A percentile compares a stretch with the other conserved stretches of the same genome.
These are phyloP conservation scores for Saccharomycopsis amapae DNA, from an alignment of 805 yeast species.

Conservation along the genomic window DNA sequence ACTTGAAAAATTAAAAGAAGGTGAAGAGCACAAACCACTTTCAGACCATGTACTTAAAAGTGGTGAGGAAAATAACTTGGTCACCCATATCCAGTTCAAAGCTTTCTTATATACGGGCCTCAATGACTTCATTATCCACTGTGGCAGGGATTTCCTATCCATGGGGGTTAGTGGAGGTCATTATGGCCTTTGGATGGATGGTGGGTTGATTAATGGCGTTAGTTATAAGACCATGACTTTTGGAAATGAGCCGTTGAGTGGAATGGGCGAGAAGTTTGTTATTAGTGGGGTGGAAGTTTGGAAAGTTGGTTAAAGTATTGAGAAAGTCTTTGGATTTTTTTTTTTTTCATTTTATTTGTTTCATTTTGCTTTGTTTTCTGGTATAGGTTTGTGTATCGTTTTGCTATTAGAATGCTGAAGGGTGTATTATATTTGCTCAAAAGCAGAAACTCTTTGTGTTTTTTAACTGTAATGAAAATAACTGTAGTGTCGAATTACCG, in stretches of 20 bases:
- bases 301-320: conserved; percentile 16
- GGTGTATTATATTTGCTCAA: no score
- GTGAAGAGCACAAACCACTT: not conserved
- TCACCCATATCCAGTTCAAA: conserved; percentile 51
- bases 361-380: not conserved
- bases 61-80: conserved; percentile 15
- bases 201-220: conserved; percentile 66
- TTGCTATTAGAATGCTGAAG: no score
- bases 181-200: conserved; percentile 86
- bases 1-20: no score
- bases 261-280: conserved; percentile 52
- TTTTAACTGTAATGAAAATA: no score
- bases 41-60: conserved; percentile 16
- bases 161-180: conserved; percentile 92
- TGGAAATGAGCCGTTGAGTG: conserved; percentile 77
- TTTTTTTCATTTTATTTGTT: no score
- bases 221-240: conserved; percentile 75
- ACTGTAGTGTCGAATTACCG: no score
- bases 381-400: not conserved
- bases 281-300: conserved; percentile 19
- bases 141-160: conserved; percentile 69
- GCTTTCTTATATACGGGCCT: conserved; percentile 85
- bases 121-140: conserved; percentile 79
- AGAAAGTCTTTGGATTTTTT: not conserved
- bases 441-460: no score